Evolutionary conservation across 2,329 filamentous ascomycete genomes (phyloP), one percentile per base, ranked within the genome.

Genomic region (Fusarium sulawesiense): DNA sequence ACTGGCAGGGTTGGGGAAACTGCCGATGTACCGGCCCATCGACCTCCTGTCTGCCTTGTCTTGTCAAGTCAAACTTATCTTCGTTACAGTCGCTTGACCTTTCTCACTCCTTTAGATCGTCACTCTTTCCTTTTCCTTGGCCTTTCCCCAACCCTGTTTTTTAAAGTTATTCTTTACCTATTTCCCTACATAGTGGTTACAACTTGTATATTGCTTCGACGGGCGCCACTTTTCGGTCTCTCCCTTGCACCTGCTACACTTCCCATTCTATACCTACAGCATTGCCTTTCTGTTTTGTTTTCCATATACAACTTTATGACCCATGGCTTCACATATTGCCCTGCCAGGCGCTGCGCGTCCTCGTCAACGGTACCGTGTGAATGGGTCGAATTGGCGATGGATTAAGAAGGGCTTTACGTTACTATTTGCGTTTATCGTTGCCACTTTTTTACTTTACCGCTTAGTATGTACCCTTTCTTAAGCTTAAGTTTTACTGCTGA

Each of bases 281-380:
- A 40, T 21, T 44, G 23, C 5, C 41, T 27, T 34, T 41, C 32
- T 42, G 37, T 56, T 32, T 8, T 27, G 4, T 30, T 18, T 29
- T 47, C 37, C 18, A 27, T 64, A 59, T 46, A 64, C 64, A 50
- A 37, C 25, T 64, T 62, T 34, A 70, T 70, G 66, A 64, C 62
- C 56, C 29, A 70, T 70, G 67, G 27, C 56, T 68, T 68, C 66
- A 42, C 63, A 41, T 29, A 56, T 60, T 55, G 58, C 62, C 48
- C 63, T 70, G 11, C 67, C 63, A 46, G 66, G 66, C 62, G 53
- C 67, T 53, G 44, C 41, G 56, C 66, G 62, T 49, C 61, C 66
- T 48, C 66, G 66, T 18, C 57, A 65, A 63, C 53, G 61, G 51
- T 67, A 58, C 12, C 66, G 56, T 53, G 48, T 70, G 44, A 70